phyloP scores from a whole-genome alignment of 1,284 basidiomycete genomes.

The Ustilago curta region DNA sequence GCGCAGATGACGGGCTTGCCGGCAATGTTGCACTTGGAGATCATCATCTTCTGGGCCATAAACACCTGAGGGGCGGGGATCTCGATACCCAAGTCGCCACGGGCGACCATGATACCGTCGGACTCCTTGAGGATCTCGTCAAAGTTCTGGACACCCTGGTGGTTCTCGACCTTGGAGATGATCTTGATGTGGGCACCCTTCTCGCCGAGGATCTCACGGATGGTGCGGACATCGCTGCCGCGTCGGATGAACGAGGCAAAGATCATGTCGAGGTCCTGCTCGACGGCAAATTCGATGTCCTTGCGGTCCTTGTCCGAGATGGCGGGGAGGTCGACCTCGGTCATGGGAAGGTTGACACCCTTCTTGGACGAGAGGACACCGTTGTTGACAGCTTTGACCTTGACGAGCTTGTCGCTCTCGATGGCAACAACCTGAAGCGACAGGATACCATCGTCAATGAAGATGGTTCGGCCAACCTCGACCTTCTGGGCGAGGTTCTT shows the following conservation, averaged over 20 bases:
- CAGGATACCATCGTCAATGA: slow-evolving; percentile 96
- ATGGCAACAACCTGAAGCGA: slow-evolving; percentile 91
- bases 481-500: slow-evolving; percentile 94
- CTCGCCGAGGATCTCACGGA: slow-evolving; percentile 68
- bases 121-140: slow-evolving; percentile 69
- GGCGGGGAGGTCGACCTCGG: slow-evolving; percentile 95
- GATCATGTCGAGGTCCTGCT: slow-evolving; percentile 95
- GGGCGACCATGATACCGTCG: slow-evolving; percentile 69
- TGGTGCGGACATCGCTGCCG: slow-evolving; percentile 64
- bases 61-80: slow-evolving; percentile 74
- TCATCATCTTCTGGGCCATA: slow-evolving; percentile 70
- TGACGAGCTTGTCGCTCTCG: slow-evolving; percentile 67
- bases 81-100: slow-evolving; percentile 69
- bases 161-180: slow-evolving; percentile 70
- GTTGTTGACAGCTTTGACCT: slow-evolving; percentile 90
- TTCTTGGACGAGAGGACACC: slow-evolving; percentile 95
- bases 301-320: slow-evolving; percentile 92
- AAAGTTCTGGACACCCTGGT: slow-evolving; percentile 69
- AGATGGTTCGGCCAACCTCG: slow-evolving; percentile 93
- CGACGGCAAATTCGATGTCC: slow-evolving; percentile 93
- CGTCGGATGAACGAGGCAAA: slow-evolving; percentile 69
- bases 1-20: slow-evolving; percentile 94
- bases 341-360: slow-evolving; percentile 99
- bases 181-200: slow-evolving; percentile 69
- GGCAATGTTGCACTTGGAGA: slow-evolving; percentile 69